These are phyloP conservation scores for Chlorella sp. DNA, from an alignment of 139 green algal species.

Conservation along the genomic window DNA sequence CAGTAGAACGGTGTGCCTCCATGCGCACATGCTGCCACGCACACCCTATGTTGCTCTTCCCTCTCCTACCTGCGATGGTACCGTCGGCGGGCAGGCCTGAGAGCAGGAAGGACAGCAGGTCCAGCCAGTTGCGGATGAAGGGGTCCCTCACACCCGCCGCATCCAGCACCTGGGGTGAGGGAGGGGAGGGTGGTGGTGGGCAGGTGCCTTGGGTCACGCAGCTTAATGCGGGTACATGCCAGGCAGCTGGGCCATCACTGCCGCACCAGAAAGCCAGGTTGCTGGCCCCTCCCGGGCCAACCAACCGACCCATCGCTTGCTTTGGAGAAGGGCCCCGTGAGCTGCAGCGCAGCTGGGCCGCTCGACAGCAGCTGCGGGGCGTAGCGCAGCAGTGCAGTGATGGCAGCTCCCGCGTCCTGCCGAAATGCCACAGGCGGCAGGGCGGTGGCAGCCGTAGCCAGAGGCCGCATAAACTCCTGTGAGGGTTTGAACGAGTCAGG, in stretches of 20 bases:
- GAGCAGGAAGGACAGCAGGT: constrained; percentile 97
- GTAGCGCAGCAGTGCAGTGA: constrained; percentile 81
- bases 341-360: constrained; percentile 56
- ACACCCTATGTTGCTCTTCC: no score
- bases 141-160: constrained; percentile 64
- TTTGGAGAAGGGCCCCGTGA: constrained; percentile 87
- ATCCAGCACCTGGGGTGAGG: constrained; percentile 59
- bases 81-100: constrained; percentile 87
- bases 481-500: background rate
- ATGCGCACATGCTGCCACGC: no score
- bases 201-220: no score
- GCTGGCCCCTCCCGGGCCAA: background rate
- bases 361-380: constrained; percentile 64
- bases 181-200: background rate
- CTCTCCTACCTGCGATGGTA: constrained; percentile 79
- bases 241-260: no score
- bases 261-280: background rate
- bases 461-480: constrained; percentile 78
- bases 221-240: no score
- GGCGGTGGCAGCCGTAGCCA: constrained; percentile 75
- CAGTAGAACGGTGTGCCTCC: no score
- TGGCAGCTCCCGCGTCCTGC: constrained; percentile 63
- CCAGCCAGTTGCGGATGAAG: constrained; percentile 94
- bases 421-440: constrained; percentile 90
- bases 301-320: constrained; percentile 34